Evolutionary conservation across 139 green algal species (phyloP), one percentile per base, ranked within the genome.

Genomic region (Tetradesmus lagerheimii): DNA sequence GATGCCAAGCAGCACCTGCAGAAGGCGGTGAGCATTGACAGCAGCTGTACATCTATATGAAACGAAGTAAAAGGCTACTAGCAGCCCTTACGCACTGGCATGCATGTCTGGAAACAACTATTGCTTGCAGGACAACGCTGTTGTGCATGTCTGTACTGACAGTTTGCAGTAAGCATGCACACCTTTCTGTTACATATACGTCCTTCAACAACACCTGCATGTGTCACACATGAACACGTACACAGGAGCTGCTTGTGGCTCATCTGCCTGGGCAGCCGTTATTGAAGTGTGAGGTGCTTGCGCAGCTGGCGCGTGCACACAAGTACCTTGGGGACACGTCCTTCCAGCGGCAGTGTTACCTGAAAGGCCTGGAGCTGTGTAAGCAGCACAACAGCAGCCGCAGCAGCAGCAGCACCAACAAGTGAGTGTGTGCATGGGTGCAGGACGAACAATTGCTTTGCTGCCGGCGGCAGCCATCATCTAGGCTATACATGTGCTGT

Each of bases 1-100:
- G 91, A 93, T 75, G 91, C 89, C 3, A 80, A 57, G 31, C 78
- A 81, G 41, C 85, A 92, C n/a, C 85, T 93, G 41, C 85, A 90
- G 20, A 85, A 89, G 45, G 89, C 89, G 35, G 89, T 91, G 34
- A 91, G 88, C 66, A 29, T 14, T 11, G 16, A n/a, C 57, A 39
- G 50, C 4, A 18, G 45, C 80, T n/a, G n/a, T 38, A 62, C 16
- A 29, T 18, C 16, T 85, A 27, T n/a, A 25, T 14, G 20, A 2
- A 1, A 31, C 20, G 39, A 37, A 15, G 47, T 64, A 34, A 15
- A 83, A 8, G 2, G 29, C 23, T 27, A 15, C 14, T n/a, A 50
- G 35, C 6, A 50, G 27, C 37, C 3, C 16, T 64, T 14, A 25
- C 3, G 23, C 57, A 9, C 8, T n/a, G 25, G 4, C 23, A 71